phyloP scores from a whole-genome alignment of 306 rosid genomes.

The Malus asiatica region DNA sequence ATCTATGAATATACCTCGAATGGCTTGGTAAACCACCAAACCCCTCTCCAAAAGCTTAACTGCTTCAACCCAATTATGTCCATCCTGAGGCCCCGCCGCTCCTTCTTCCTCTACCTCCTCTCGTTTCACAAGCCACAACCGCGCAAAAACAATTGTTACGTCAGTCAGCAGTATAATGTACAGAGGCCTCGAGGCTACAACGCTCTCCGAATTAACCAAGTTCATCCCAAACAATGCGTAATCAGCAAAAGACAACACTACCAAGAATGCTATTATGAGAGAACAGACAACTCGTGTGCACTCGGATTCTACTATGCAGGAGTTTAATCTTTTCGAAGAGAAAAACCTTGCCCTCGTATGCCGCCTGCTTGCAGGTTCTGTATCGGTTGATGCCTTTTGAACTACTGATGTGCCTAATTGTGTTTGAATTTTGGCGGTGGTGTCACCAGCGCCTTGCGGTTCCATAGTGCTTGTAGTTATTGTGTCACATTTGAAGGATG shows the following conservation, averaged over 20 bases:
- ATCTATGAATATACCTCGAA: slow-evolving; percentile 69
- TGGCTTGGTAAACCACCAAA: slow-evolving; percentile 65
- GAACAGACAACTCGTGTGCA: slow-evolving; percentile 42
- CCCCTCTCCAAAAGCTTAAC: slow-evolving; percentile 80
- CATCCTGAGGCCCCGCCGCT: slow-evolving; percentile 7
- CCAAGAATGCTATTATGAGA: slow-evolving; percentile 45
- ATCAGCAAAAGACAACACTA: slow-evolving; percentile 39
- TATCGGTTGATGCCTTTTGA: slow-evolving; percentile 5
- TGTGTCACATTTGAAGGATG: background rate
- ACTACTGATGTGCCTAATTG: background rate
- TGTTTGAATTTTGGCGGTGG: background rate
- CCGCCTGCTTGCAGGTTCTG: background rate
- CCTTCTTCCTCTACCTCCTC: slow-evolving; percentile 27
- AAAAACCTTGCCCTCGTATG: slow-evolving; percentile 25
- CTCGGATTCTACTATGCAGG: slow-evolving; percentile 58
- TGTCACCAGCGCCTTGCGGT: background rate
- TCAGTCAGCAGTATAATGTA: slow-evolving; percentile 59
- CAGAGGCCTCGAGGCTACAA: slow-evolving; percentile 55
- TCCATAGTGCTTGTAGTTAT: background rate
- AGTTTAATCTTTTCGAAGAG: slow-evolving; percentile 55
- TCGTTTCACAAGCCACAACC: slow-evolving; percentile 27
- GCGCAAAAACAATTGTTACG: slow-evolving; percentile 45
- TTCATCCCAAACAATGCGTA: slow-evolving; percentile 27
- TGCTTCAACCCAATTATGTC: slow-evolving; percentile 52
- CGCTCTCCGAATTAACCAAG: slow-evolving; percentile 30